phyloP scores from a whole-genome alignment of 495 filamentous ascomycete species.

The Durotheca rogersii region DNA sequence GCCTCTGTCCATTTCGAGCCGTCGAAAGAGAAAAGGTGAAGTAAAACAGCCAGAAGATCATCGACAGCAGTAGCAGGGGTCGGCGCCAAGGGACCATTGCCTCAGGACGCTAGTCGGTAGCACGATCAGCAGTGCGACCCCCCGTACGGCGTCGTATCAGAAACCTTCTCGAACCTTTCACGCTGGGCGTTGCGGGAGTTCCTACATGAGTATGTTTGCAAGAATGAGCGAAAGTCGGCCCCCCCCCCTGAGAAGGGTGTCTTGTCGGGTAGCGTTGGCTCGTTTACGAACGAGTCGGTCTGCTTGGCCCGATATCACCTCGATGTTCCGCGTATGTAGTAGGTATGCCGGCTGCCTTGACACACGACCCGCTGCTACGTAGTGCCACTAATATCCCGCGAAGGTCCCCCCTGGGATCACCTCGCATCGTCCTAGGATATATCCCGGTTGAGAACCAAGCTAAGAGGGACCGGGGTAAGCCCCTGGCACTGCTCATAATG shows the following conservation, averaged over 20 bases:
- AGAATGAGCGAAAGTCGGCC: no score
- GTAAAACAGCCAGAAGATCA: no score
- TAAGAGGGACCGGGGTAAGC: conserved; percentile 26
- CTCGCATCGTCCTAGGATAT: conserved; percentile 26
- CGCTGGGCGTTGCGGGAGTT: conserved; percentile 13
- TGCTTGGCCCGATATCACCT: conserved; percentile 10
- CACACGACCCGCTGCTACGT: no score
- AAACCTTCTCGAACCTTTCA: conserved; percentile 29
- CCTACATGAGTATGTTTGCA: no score
- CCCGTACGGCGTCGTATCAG: conserved; percentile 24
- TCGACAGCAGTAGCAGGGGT: no score
- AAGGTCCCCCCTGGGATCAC: conserved; percentile 19
- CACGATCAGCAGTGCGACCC: conserved; percentile 21
- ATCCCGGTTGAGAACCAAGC: conserved; percentile 13
- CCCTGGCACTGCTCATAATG: conserved; percentile 25
- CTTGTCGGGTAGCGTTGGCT: no score
- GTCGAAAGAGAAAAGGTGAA: conserved; percentile 8
- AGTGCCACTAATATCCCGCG: conserved; percentile 13
- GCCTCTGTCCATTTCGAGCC: conserved; percentile 31
- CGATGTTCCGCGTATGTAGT: no score
- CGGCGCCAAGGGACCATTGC: conserved; percentile 22
- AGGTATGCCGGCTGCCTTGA: conserved; percentile 14
- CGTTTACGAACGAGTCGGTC: conserved; percentile 11
- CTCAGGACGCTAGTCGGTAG: conserved; percentile 17
- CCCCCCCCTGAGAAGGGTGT: no score